Conservation (phyloP, 495 filamentous ascomycete genomes). For the Penicillium goetzii region DNA sequence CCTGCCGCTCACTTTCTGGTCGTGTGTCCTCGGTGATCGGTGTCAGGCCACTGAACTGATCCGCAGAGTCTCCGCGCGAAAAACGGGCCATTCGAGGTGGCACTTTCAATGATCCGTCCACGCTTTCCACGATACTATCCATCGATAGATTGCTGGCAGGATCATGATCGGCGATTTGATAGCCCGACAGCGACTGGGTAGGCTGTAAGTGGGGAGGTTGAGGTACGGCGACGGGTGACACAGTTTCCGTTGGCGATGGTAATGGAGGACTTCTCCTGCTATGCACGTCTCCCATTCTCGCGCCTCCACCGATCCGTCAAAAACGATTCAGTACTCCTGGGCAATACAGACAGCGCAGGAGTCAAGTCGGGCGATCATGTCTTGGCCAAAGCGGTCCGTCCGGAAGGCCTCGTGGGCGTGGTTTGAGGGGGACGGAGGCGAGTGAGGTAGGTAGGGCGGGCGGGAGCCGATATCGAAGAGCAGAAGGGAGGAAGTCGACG, state of each 20-base stretch:
- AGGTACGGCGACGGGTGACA: constrained; percentile 35
- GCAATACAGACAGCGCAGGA: constrained; percentile 40
- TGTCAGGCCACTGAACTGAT: constrained; percentile 25
- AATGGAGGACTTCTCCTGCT: constrained; percentile 48
- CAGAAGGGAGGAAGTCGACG: constrained; percentile 12
- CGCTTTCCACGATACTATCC: constrained; percentile 26
- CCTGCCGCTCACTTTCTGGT: constrained; percentile 29
- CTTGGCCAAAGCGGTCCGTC: constrained; percentile 39
- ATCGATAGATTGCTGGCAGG: constrained; percentile 16
- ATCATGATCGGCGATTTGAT: constrained; percentile 26
- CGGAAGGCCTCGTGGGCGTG: constrained; percentile 3
- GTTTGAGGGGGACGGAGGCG: neutral
- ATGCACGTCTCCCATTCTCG: constrained; percentile 45
- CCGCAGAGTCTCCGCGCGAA: constrained; percentile 34
- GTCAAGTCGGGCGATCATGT: constrained; percentile 39
- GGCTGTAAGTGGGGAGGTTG: constrained; percentile 36
- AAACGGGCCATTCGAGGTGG: constrained; percentile 20
- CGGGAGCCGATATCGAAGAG: constrained; percentile 8
- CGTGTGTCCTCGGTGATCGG: constrained; percentile 35
- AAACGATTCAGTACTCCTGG: constrained; percentile 40
- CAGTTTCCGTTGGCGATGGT: constrained; percentile 48
- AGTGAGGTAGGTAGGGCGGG: neutral
- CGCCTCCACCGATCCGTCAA: constrained; percentile 36
- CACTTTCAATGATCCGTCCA: constrained; percentile 27
- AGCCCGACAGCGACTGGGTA: constrained; percentile 32